Evolutionary conservation across 2,329 filamentous ascomycete genomes (phyloP).

Genomic region (Tolypocladium amazonense): DNA sequence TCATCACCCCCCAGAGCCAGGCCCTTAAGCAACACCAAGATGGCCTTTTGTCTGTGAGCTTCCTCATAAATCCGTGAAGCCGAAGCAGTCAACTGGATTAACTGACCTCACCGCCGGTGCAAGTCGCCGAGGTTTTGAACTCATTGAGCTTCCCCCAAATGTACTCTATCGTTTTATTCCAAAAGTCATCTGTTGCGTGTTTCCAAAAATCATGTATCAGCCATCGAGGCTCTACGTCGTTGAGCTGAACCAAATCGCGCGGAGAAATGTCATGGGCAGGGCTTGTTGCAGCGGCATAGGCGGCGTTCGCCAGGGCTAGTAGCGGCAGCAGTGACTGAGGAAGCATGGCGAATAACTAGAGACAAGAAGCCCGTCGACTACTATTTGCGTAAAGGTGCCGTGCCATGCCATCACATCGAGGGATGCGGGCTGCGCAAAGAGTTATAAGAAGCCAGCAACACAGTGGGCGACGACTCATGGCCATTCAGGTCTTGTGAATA

Average conservation of each 20-base stretch:
- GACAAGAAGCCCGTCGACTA: background rate
- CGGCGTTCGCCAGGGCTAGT: constrained; percentile 7
- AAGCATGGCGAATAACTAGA: constrained; percentile 6
- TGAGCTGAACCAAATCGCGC: background rate
- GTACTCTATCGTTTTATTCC: too few relatives aligned
- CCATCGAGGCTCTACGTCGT: constrained; percentile 4
- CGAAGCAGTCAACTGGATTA: background rate
- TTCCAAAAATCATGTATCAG: constrained; percentile 13
- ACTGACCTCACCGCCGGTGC: constrained; percentile 14
- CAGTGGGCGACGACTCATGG: background rate
- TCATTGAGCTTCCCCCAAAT: background rate
- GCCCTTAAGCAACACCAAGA: constrained; percentile 27
- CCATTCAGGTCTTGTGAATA: background rate
- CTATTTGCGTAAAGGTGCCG: background rate
- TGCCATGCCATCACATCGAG: background rate
- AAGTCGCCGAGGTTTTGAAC: constrained; percentile 13
- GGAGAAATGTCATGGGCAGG: background rate
- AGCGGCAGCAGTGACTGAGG: constrained; percentile 5
- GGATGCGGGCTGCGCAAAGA: background rate
- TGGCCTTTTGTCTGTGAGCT: constrained; percentile 3
- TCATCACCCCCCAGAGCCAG: constrained; percentile 30
- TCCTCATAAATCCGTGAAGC: background rate
- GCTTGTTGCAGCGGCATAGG: background rate
- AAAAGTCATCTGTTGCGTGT: too few relatives aligned
- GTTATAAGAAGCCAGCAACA: background rate